Evolutionary conservation across 2,329 filamentous ascomycete species (phyloP), one percentile per base, ranked within the genome.

Genomic region (Calonectria hongkongensis): DNA sequence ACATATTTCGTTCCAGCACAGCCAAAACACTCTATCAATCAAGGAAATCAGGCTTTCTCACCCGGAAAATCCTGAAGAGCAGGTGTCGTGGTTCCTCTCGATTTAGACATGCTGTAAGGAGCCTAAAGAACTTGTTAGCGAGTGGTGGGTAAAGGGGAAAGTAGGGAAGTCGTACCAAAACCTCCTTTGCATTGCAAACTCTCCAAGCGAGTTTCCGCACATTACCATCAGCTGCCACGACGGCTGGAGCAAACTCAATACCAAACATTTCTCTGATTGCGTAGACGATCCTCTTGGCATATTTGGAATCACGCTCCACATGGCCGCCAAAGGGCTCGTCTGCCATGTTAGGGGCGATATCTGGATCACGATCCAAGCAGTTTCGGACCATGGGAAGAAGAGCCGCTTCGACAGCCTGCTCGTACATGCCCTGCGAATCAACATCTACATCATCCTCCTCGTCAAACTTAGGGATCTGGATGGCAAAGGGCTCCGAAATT

Each of bases 241-340:
- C 96, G 54, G 95, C 95, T 0, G 96, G 93, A 2, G 97, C 95
- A 81, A 99, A 96, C 83, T 99, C 97, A 73, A 99, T 94, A 65
- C 96, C 97, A 83, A 99, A 97, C 95, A 98, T 98, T 82, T 98
- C 94, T 75, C 94, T 94, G 33, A 99, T 95, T 5, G 96, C 97
- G 83, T 98, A 98, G 0, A 98, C 96, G 13, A 98, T 94, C 50
- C 97, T 88, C 84, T 92, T 94, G 0, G 96, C 94, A 79, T 95
- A 98, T 84, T 98, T 98, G 75, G 93, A 91, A 77, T 98, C 94
- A 28, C 95, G 88, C 81, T 98, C 95, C 2, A 98, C 94, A 48
- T 96, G 88, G 60, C 91, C 92, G 0, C 97, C 97, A 82, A 98
- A 99, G 3, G 91, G 87, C 82, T 98, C 96, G 12, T 96, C 93